Conservation (phyloP, 139 green algal genomes). For the Chlamydomonas schloesseri region DNA sequence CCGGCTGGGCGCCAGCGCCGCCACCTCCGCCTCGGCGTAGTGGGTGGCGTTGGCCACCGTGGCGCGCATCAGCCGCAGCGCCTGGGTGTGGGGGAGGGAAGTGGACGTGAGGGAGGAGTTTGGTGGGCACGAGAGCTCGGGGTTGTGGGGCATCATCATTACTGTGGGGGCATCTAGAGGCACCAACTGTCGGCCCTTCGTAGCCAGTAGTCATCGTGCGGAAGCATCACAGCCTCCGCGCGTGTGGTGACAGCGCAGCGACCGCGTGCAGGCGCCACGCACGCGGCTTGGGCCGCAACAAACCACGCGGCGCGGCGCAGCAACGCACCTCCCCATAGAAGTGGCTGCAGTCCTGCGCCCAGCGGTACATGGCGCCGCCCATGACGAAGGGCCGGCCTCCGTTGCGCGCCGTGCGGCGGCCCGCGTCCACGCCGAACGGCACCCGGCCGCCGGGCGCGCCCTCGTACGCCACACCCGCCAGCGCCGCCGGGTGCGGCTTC, state of each 20-base stretch:
- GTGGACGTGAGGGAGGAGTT: too few species aligned
- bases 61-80: constrained; percentile 13
- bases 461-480: neutral
- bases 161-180: too few species aligned
- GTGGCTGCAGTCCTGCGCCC: constrained; percentile 37
- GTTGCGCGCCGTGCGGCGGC: neutral
- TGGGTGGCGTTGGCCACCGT: neutral
- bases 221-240: too few species aligned
- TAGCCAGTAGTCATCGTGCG: too few species aligned
- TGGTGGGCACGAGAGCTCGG: too few species aligned
- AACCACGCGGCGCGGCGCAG: too few species aligned
- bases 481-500: neutral
- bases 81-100: too few species aligned
- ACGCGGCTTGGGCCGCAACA: too few species aligned
- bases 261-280: too few species aligned
- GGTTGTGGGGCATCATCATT: too few species aligned
- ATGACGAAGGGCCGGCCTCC: constrained; percentile 32
- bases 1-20: neutral
- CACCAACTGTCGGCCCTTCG: too few species aligned
- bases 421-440: constrained; percentile 10
- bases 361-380: constrained; percentile 13
- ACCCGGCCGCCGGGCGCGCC: neutral
- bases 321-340: constrained; percentile 10
- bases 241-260: too few species aligned
- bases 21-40: neutral